These are phyloP conservation scores for Chaetomium tenue DNA, from an alignment of 495 filamentous ascomycete genomes.

Conservation along the genomic window DNA sequence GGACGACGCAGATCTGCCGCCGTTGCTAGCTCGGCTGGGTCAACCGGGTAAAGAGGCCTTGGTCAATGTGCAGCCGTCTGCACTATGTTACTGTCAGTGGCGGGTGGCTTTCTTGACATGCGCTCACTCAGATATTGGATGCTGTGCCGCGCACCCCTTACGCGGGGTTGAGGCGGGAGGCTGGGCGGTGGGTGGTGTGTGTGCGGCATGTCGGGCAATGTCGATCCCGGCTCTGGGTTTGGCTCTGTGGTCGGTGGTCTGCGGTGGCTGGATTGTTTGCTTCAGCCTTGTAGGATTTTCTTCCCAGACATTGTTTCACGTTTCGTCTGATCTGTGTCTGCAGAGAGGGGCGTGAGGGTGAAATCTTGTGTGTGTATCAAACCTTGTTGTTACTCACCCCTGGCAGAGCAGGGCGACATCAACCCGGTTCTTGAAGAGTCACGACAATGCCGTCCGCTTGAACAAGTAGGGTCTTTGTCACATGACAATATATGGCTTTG, in stretches of 20 bases:
- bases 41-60: conserved; percentile 2
- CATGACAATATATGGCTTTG: neutral
- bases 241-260: neutral
- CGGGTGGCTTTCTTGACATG: neutral
- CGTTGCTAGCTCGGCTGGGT: conserved; percentile 1
- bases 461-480: neutral
- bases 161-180: too few relatives aligned
- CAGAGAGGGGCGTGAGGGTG: neutral
- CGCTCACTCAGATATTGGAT: neutral
- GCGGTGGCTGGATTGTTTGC: conserved; percentile 4
- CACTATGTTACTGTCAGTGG: neutral
- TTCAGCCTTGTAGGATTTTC: conserved; percentile 2
- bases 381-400: conserved; percentile 4
- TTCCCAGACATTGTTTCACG: conserved; percentile 1
- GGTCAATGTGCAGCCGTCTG: neutral
- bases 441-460: neutral
- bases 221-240: neutral
- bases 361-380: conserved; percentile 3
- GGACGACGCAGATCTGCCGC: neutral
- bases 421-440: neutral
- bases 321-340: neutral
- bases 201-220: neutral
- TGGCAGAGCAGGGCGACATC: neutral
- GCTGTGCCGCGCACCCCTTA: conserved; percentile 1
- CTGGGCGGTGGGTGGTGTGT: too few relatives aligned